A percentile compares a stretch with the other conserved stretches of the same genome.
Conservation (phyloP, 2,329 filamentous ascomycete genomes). For the Alternaria solani region DNA sequence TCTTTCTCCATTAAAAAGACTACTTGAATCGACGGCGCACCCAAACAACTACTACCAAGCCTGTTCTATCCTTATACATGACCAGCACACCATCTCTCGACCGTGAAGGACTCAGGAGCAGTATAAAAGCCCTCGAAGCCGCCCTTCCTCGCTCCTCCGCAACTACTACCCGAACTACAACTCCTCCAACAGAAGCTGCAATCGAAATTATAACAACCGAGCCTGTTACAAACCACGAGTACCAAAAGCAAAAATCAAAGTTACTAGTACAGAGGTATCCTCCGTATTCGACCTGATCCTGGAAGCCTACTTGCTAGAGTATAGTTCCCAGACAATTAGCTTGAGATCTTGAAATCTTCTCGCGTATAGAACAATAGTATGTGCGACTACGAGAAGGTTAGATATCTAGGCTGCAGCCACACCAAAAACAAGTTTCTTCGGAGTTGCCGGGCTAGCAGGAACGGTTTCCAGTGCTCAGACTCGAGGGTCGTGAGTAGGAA, state of each 20-base stretch:
- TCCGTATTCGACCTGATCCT: neutral
- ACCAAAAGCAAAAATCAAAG: neutral
- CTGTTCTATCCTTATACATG: no score
- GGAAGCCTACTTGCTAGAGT: accelerated
- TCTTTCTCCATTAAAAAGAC: no score
- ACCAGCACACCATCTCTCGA: neutral
- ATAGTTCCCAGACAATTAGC: neutral
- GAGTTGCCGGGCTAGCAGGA: neutral
- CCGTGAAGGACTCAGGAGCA: neutral
- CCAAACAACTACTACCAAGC: neutral
- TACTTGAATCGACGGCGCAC: neutral
- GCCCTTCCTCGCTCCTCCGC: neutral
- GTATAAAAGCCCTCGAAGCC: neutral
- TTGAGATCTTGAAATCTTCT: neutral
- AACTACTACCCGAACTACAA: neutral
- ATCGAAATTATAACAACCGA: neutral
- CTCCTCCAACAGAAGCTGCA: neutral
- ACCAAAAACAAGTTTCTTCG: neutral
- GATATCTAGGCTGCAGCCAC: neutral
- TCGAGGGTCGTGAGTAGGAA: neutral
- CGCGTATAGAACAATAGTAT: neutral
- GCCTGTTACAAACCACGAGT: neutral
- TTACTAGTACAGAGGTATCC: neutral
- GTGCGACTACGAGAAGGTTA: neutral
- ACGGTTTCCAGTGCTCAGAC: neutral